Conservation (phyloP, 768 basidiomycete genomes). For the Mrakia hoshinonis region DNA sequence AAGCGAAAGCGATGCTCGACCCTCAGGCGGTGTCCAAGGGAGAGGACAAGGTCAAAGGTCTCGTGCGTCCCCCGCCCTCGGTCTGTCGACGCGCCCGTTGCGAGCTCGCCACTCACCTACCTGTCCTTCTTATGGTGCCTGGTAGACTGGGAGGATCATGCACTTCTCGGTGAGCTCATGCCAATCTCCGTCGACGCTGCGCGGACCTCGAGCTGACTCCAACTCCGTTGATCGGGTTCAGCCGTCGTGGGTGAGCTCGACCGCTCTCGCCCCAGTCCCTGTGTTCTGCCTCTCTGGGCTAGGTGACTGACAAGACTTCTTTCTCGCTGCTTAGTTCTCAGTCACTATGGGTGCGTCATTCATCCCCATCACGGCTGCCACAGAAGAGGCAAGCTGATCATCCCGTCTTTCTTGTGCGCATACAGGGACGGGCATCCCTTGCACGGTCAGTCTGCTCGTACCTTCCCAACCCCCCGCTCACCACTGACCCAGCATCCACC, state of each 20-base stretch:
- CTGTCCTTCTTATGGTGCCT: background rate
- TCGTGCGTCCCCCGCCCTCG: conserved; percentile 8
- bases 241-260: conserved; percentile 3
- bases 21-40: background rate
- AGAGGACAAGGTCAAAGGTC: conserved; percentile 20
- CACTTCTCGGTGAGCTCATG: conserved; percentile 16
- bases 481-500: background rate
- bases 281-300: background rate
- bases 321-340: background rate
- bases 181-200: background rate
- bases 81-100: no score
- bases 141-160: conserved; percentile 19
- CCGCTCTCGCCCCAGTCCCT: background rate
- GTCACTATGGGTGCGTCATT: conserved; percentile 5
- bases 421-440: conserved; percentile 9
- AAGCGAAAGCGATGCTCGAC: background rate
- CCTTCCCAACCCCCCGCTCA: background rate
- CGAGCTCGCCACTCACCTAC: background rate
- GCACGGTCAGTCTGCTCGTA: background rate
- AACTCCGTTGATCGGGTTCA: background rate
- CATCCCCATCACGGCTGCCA: no score
- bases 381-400: no score
- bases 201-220: background rate
- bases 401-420: no score
- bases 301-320: no score